A percentile compares a stretch with the other conserved stretches of the same genome.
Conservation (phyloP, 1,284 basidiomycete genomes). For the Ganoderma meredithae region DNA sequence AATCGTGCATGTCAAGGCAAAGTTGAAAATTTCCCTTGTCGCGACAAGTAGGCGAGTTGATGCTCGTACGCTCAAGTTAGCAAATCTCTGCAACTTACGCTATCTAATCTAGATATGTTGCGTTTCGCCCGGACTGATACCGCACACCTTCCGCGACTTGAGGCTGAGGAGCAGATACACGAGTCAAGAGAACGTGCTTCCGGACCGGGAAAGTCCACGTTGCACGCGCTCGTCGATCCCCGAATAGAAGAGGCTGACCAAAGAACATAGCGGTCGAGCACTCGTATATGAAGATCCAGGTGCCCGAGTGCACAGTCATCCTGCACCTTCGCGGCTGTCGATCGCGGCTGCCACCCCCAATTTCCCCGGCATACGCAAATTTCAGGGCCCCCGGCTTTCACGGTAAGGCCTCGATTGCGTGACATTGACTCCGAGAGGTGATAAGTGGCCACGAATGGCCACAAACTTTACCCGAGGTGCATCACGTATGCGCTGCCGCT, state of each 20-base stretch:
- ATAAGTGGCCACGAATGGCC: slow-evolving; percentile 2
- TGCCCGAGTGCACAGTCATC: not conserved
- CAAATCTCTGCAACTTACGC: not conserved
- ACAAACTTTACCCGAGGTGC: not conserved
- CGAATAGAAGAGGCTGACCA: not conserved
- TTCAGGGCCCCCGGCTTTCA: slow-evolving; percentile 7
- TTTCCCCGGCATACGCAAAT: slow-evolving; percentile 8
- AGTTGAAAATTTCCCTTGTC: not conserved
- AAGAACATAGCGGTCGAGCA: not conserved
- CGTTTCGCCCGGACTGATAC: not conserved
- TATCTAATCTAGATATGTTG: slow-evolving; percentile 6
- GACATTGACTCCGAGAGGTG: not conserved
- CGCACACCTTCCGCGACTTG: not conserved
- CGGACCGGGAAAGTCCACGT: slow-evolving; percentile 4
- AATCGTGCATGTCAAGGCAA: not conserved
- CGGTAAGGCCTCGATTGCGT: not conserved
- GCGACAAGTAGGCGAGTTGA: not conserved
- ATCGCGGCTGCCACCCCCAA: slow-evolving; percentile 11
- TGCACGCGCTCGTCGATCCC: slow-evolving; percentile 2
- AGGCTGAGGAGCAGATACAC: slow-evolving; percentile 4
- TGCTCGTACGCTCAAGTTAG: slow-evolving; percentile 5
- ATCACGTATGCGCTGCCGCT: not conserved
- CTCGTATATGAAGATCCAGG: not conserved
- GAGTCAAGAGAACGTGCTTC: slow-evolving; percentile 2
- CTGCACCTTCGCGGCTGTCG: slow-evolving; percentile 6